Base-by-base conservation (phyloP, 1,284 basidiomycete species). In the Cryptococcus maquisensis region DNA sequence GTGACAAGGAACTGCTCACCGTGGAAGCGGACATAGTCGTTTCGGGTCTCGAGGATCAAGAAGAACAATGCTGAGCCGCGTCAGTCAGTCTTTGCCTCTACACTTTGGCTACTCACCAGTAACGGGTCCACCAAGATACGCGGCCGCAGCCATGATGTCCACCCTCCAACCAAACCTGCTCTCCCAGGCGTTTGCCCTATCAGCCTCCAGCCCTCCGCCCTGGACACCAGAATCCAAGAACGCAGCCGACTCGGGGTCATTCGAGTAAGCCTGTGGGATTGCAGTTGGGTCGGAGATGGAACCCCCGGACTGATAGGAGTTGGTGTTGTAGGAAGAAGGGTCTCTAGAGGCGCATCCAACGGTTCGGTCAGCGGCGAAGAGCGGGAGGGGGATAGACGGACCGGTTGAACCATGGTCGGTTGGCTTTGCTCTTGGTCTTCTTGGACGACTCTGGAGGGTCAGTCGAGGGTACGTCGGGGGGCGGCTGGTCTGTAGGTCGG, bases 1-100 rank as follows among this genome's bases (percentile, higher is more conserved):
- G 42, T 7, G 32, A 36, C 5, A 24, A 26, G n/a, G 23, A 46
- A 7, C 28, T 32, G 68, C 81, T 64, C 55, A 86, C 86, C 85
- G 69, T 88, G 87, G 72, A 88, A 89, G 52, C 87, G 83, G 59
- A 89, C 84, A 64, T 84, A 87, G 73, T 89, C 87, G 63, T 88
- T 88, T 61, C 84, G 82, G 9, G 85, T 90, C 72, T 90, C 88
- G 20, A 85, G 61, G n/a, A 89, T 82, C 8, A 90, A 80, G 41
- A 90, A 76, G 0, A 80, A 35, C 26, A 89, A 72, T 2, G 87
- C 87, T 89, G 59, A 10, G 18, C 15, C 20, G 51, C 36, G 18
- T 24, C 23, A 18, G 26, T 23, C 39, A 20, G 13, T 51, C 8
- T n/a, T 12, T 2, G 3, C 2, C 10, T 1, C 16, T 10, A 26